Percentiles rank a stretch among this genome's conserved stretches.
phyloP scores from a whole-genome alignment of 352 stramenopile species.

The Globisporangium recalcitrans region DNA sequence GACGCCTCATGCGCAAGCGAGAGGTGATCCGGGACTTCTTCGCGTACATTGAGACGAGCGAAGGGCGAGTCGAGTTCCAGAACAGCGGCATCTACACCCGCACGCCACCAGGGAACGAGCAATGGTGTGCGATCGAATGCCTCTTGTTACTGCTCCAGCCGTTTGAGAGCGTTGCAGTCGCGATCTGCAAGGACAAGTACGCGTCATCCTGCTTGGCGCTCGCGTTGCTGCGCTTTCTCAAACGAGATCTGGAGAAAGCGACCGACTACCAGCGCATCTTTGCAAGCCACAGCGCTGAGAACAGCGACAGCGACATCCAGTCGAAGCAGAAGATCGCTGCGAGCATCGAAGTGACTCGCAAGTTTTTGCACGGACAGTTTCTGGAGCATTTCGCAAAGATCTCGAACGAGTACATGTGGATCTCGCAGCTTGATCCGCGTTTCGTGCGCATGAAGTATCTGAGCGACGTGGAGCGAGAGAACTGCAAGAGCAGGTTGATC shows the following conservation, averaged over 20 bases:
- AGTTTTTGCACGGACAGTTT: conserved; percentile 35
- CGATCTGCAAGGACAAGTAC: conserved; percentile 42
- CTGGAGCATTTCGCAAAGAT: conserved; percentile 30
- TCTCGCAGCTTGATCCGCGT: conserved; percentile 43
- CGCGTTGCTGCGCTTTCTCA: conserved; percentile 37
- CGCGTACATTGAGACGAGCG: conserved; percentile 33
- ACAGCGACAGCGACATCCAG: conserved; percentile 5
- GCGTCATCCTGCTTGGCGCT: conserved; percentile 33
- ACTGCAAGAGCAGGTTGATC: conserved; percentile 32
- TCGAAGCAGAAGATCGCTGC: conserved; percentile 26
- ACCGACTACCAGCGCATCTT: conserved; percentile 42
- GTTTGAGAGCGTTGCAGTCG: conserved; percentile 41
- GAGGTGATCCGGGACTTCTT: conserved; percentile 44
- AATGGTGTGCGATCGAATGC: conserved; percentile 41
- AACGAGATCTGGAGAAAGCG: conserved; percentile 41
- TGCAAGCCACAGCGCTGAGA: conserved; percentile 16
- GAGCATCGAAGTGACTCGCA: conserved; percentile 28
- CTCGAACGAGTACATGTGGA: conserved; percentile 39
- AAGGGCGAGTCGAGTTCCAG: conserved; percentile 34
- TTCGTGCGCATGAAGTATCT: conserved; percentile 49
- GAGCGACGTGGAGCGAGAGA: conserved; percentile 35
- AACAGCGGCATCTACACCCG: conserved; percentile 17
- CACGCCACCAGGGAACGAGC: conserved; percentile 24
- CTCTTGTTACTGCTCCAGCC: conserved; percentile 36
- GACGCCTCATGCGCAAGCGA: conserved; percentile 33